Evolutionary conservation across 2,329 filamentous ascomycete species (phyloP), one percentile per base, ranked within the genome.

Genomic region (Arachnomyces sp.): DNA sequence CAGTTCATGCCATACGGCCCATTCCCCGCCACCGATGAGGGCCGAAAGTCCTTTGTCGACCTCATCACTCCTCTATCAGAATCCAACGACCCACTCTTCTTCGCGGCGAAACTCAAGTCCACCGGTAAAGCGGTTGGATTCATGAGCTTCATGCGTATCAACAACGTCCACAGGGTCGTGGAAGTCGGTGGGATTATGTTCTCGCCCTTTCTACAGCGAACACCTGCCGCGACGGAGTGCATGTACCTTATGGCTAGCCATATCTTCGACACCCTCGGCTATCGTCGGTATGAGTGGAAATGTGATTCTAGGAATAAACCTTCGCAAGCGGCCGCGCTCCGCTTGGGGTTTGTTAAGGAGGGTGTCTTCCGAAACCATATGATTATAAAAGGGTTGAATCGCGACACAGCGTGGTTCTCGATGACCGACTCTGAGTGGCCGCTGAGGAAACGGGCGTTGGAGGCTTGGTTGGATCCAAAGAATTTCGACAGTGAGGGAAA

Each of bases 201-300:
- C 45, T 65, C 71, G 0, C 56, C 64, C 0, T 46, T 50, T 1
- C 53, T 82, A 12, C 72, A 76, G 51, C 67, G 71, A 11, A 79
- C 75, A 0, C 64, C 66, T 0, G 67, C 65, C 5, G 72, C 76
- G 0, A 82, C 77, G 0, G 79, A 82, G 53, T 66, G 70, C 0
- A 65, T 74, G 44, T 79, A 73, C 44, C 59, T 82, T 1, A 54
- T 80, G n/a, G 64, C 74, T 32, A 60, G 61, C 29, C 63, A 76
- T 40, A 68, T 68, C 0, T 75, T 82, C 47, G 69, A 73, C 3
- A 63, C 67, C 2, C 52, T 81, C 15, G 66, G 71, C 0, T 79
- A 76, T 51, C 56, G 70, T 3, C 63, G 79, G 6, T 68, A 79
- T 3, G 77, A 81, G 54, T 82, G 79, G 78, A 82, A 82, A 50